Conservation (phyloP, 2,329 filamentous ascomycete genomes). For the Claviceps monticola region DNA sequence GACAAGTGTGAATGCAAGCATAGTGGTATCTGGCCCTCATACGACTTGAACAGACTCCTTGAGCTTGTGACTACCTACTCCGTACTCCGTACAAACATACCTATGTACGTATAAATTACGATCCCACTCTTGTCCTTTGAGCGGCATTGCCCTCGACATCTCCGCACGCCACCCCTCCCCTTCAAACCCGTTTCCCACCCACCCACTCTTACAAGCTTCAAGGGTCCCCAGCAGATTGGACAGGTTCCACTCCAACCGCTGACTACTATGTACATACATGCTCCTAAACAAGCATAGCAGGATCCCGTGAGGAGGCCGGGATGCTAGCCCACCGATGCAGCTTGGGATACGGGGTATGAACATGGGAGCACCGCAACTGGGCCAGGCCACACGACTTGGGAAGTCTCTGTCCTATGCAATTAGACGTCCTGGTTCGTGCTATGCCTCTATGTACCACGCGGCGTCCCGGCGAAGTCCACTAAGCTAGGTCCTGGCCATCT, state of each 20-base stretch:
- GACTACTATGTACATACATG: neutral
- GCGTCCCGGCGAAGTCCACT: neutral
- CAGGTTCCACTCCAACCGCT: constrained; percentile 5
- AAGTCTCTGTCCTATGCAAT: neutral
- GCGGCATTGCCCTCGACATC: neutral
- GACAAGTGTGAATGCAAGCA: neutral
- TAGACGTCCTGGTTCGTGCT: constrained; percentile 1
- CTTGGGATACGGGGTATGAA: neutral
- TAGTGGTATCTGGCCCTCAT: neutral
- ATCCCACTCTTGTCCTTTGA: neutral
- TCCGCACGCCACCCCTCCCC: neutral
- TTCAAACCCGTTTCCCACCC: neutral
- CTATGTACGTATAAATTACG: too few species aligned
- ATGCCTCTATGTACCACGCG: neutral
- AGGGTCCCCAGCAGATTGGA: constrained; percentile 1
- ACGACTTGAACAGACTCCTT: too few species aligned
- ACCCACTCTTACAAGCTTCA: neutral
- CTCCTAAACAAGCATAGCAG: constrained; percentile 4
- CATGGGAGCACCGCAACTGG: neutral
- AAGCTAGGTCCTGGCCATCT: constrained; percentile 2
- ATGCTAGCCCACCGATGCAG: constrained; percentile 1
- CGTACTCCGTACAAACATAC: too few species aligned
- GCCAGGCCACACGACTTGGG: neutral
- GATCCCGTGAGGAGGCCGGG: constrained; percentile 1
- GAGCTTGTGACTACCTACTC: too few species aligned